Base-by-base conservation (phyloP, 331 rosid genomes). In the Dryas integrifolia region DNA sequence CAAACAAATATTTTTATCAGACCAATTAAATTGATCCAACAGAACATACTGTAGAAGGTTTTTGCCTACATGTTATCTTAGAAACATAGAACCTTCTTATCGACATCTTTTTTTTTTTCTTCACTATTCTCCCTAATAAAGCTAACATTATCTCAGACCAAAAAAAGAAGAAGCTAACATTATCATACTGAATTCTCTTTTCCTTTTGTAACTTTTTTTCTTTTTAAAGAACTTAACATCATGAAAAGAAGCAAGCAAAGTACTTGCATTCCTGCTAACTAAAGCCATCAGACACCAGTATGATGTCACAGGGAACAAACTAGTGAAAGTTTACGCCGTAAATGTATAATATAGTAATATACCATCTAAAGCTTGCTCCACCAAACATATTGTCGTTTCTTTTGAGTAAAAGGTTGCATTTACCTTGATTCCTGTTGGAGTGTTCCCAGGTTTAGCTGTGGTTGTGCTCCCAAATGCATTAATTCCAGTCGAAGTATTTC, bases 391-490 rank as follows among this genome's bases (percentile, higher is more conserved):
- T 68, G 40, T 45, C 26, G 58, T 69, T 45, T 76, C 76, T 81
- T 5, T 44, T 10, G 16, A 11, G 45, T 18, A 5, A 9, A 48
- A 43, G 41, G 61, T 30, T 12, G 58, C 30, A 61, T 58, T 58
- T 79, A 90, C 94, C 96, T 86, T 90, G 52, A 86, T 77, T 65
- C 86, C 86, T 47, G 85, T 85, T 0, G 84, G 85, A 75, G 90
- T 45, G 75, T 74, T 90, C 72, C 90, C 90, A 49, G 90, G 88
- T 72, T 88, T 90, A 41, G 96, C 73, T 9, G 80, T 65, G 24
- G 82, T 74, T 41, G 82, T 73, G 69, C 82, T 77, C 55, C 84
- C 78, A 10, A 77, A 80, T 24, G 70, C 51, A 16, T 9, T 21
- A 18, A 72, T 39, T 30, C 77, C 78, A 3, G 73, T 41, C 0